Evolutionary conservation across 352 stramenopile genomes (phyloP), one percentile per base, ranked within the genome.

Genomic region (Globisporangium spiculum): DNA sequence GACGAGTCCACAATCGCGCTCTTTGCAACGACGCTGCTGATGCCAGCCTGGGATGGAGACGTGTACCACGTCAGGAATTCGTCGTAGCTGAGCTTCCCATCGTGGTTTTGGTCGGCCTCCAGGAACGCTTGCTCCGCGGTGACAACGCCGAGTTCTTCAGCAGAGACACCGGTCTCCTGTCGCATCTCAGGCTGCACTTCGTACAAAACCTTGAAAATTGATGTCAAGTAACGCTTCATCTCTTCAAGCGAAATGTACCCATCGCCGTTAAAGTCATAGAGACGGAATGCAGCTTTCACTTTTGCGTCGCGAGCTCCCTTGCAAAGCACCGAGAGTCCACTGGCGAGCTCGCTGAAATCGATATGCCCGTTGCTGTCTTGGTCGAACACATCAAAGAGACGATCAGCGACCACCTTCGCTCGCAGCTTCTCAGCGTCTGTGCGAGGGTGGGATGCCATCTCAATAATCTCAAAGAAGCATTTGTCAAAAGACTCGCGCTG

Each of bases 1-100:
- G 79, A 90, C 20, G 86, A 91, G 54, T 93, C 84, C 2, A 93
- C 82, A 9, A 93, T 70, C 0, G 86, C 86, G 52, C 80, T 91
- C 67, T 91, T 93, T 16, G 79, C 79, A 4, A 91, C 86, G 4
- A 74, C 68, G 26, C 82, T 91, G 60, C 80, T 91, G 50, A 93
- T 90, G 22, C 86, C 83, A 14, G 79, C 79, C 34, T 89, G 82
- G 2, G 82, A 83, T 1, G 84, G 80, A 16, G 82, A 88, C 56
- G 84, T 90, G 71, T 96, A 97, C 90, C 90, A 97, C 10, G 71
- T 85, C 58, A 93, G 71, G 58, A 97, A 97, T 52, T 97, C 89
- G 32, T 96, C 85, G 60, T 95, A 95, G 60, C 86, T 94, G 18
- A 97, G 68, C 44, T 93, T 90, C 26, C 88, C 89, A 57, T 96